Conservation (phyloP, 176 grass and related monocot species). For the Rhynchospora pubera region DNA sequence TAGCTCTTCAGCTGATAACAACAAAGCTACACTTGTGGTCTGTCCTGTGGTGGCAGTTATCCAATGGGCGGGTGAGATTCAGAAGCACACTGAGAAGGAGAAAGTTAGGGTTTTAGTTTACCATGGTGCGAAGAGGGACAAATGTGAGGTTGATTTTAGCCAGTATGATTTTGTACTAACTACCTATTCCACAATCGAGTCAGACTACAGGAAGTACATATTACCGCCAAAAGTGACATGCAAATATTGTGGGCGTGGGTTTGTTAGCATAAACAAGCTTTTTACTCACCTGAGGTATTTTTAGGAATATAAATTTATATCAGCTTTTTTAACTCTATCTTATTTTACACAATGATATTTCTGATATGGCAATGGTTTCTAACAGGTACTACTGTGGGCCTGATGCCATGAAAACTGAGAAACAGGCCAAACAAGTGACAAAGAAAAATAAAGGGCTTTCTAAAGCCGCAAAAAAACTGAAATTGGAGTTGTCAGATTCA, state of each 20-base stretch:
- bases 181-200: slow-evolving; percentile 80
- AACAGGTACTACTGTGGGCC: slow-evolving; percentile 73
- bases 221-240: slow-evolving; percentile 71
- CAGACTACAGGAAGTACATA: slow-evolving; percentile 78
- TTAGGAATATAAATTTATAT: background rate
- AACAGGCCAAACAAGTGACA: slow-evolving; percentile 68
- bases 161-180: slow-evolving; percentile 77
- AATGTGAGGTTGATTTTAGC: slow-evolving; percentile 33
- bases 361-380: slow-evolving; percentile 35
- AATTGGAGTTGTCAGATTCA: background rate
- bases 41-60: slow-evolving; percentile 83
- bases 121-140: slow-evolving; percentile 37
- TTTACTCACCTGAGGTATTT: background rate
- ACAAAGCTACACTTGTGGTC: slow-evolving; percentile 63
- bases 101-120: slow-evolving; percentile 47
- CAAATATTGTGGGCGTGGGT: slow-evolving; percentile 35
- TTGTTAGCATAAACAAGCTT: slow-evolving; percentile 17
- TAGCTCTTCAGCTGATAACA: background rate
- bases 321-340: background rate
- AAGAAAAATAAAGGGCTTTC: slow-evolving; percentile 32
- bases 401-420: slow-evolving; percentile 60
- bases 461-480: background rate
- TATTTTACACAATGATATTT: background rate
- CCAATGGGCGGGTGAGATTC: slow-evolving; percentile 85
- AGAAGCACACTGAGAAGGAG: slow-evolving; percentile 48